phyloP scores from a whole-genome alignment of 441 rosid species.

The Erysimum pusillum region DNA sequence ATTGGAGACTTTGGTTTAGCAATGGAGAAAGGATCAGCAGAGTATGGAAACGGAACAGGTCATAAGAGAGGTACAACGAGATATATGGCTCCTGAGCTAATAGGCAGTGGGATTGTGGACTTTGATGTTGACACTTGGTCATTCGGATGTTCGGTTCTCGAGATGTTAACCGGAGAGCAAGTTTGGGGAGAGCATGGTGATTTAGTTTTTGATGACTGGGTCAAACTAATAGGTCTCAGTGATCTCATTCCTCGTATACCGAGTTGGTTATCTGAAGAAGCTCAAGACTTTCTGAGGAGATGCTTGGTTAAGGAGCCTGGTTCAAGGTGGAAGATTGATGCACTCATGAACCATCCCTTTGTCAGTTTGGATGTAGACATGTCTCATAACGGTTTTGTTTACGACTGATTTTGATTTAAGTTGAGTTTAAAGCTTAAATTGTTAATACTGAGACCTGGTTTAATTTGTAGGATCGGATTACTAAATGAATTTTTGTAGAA shows the following conservation, averaged over 20 bases:
- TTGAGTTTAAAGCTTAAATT: too few relatives aligned
- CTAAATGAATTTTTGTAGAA: too few relatives aligned
- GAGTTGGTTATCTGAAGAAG: neutral
- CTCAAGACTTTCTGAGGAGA: neutral
- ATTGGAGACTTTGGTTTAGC: constrained; percentile 4
- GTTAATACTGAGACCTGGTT: too few relatives aligned
- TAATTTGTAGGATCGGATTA: too few relatives aligned
- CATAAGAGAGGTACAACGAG: constrained; percentile 1
- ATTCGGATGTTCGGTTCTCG: constrained; percentile 8
- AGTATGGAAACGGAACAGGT: neutral
- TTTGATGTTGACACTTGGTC: constrained; percentile 16
- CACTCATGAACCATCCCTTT: constrained; percentile 7
- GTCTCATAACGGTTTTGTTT: neutral
- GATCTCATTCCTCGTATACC: neutral
- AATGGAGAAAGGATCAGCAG: constrained; percentile 4
- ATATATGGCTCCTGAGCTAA: constrained; percentile 12
- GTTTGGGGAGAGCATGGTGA: constrained; percentile 1
- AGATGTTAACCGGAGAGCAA: constrained; percentile 1
- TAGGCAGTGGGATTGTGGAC: neutral
- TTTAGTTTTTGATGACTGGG: neutral
- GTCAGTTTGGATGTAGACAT: neutral
- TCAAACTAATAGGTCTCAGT: neutral
- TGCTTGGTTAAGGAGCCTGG: constrained; percentile 3
- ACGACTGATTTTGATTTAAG: neutral
- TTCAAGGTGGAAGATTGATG: neutral